These are phyloP conservation scores for Forsythia suspensa DNA, from an alignment of 257 asterid genomes.

Conservation along the genomic window DNA sequence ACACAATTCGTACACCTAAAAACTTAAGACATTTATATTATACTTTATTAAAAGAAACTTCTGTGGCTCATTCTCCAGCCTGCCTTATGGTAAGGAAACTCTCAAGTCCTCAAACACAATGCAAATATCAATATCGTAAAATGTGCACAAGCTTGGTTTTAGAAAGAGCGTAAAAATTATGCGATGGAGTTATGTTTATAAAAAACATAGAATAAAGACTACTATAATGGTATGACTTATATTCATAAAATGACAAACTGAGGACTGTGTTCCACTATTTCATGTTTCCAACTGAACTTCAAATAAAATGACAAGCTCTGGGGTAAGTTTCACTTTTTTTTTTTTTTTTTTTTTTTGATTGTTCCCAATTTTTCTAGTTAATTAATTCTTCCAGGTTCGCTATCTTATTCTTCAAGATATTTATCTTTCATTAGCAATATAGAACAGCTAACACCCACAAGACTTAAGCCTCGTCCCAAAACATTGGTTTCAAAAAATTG, in stretches of 20 bases:
- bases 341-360: not conserved
- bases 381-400: not conserved
- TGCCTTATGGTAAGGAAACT: slow-evolving; percentile 10
- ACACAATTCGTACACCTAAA: slow-evolving; percentile 10
- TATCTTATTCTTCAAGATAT: not conserved
- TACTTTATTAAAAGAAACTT: slow-evolving; percentile 12
- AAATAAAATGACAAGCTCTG: not conserved
- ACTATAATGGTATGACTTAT: not conserved
- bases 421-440: not conserved
- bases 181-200: not conserved
- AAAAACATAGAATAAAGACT: not conserved
- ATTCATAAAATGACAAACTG: not conserved
- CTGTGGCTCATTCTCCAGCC: slow-evolving; percentile 11
- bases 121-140: not conserved
- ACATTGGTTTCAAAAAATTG: not conserved
- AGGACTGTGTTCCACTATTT: not conserved
- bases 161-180: not conserved
- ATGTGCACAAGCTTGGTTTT: not conserved
- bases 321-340: not conserved
- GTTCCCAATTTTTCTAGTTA: not conserved
- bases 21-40: slow-evolving; percentile 7
- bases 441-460: not conserved
- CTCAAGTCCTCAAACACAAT: not conserved
- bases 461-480: not conserved
- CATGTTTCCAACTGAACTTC: not conserved